Conservation (phyloP, 768 basidiomycete species). For the Lentinula edodes region DNA sequence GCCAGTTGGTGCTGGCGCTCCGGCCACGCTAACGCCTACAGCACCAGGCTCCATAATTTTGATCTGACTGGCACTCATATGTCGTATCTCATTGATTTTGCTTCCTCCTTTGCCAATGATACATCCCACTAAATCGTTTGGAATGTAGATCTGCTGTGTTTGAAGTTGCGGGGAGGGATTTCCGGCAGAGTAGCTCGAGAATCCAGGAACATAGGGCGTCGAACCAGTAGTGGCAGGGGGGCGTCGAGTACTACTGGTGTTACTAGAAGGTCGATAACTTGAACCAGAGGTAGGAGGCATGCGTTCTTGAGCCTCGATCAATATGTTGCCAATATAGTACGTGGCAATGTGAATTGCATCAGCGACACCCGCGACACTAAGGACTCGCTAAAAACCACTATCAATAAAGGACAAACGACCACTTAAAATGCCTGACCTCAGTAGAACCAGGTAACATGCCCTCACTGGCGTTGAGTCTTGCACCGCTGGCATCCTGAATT, state of each 20-base stretch:
- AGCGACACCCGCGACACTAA: conserved; percentile 97
- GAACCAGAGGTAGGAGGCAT: conserved; percentile 65
- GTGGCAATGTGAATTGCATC: conserved; percentile 99
- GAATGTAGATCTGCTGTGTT: conserved; percentile 97
- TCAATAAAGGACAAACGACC: conserved; percentile 8
- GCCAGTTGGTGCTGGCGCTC: conserved; percentile 56
- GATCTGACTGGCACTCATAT: conserved; percentile 93
- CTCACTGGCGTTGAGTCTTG: conserved; percentile 93
- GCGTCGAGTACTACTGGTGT: conserved; percentile 47
- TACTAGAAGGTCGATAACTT: conserved; percentile 63
- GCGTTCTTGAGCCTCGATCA: conserved; percentile 87
- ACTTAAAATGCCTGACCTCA: conserved; percentile 55
- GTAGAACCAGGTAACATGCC: conserved; percentile 99
- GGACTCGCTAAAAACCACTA: conserved; percentile 64
- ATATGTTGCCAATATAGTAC: conserved; percentile 97
- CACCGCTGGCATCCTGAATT: conserved; percentile 98
- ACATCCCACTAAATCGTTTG: conserved; percentile 93
- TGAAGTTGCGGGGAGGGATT: conserved; percentile 73
- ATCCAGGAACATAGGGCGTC: conserved; percentile 71
- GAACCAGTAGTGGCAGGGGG: conserved; percentile 32
- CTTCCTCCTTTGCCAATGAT: conserved; percentile 98
- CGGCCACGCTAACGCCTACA: conserved; percentile 58
- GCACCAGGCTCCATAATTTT: conserved; percentile 99
- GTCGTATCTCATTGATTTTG: conserved; percentile 98
- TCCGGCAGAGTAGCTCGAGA: conserved; percentile 40